These are phyloP conservation scores for Fusarium lateritium DNA, from an alignment of 2,329 filamentous ascomycete species.

Conservation along the genomic window DNA sequence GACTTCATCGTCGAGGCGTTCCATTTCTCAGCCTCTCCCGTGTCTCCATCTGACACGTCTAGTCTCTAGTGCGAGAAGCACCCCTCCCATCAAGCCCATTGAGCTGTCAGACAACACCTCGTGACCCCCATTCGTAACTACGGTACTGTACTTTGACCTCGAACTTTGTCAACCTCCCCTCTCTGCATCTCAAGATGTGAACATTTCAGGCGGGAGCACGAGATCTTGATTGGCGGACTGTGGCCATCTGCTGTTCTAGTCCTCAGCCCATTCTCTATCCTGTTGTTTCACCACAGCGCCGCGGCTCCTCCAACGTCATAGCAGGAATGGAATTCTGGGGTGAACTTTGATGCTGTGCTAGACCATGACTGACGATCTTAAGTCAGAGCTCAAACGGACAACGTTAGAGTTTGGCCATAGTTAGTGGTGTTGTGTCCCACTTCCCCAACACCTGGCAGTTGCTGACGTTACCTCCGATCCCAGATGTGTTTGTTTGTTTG, in stretches of 20 bases:
- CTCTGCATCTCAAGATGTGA: background rate
- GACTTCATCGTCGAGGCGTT: slow-evolving; percentile 31
- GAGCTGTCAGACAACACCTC: slow-evolving; percentile 24
- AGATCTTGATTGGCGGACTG: slow-evolving; percentile 18
- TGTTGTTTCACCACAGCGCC: slow-evolving; percentile 8
- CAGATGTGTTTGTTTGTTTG: background rate
- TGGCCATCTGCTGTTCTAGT: slow-evolving; percentile 2
- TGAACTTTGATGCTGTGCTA: background rate
- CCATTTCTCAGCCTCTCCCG: slow-evolving; percentile 34
- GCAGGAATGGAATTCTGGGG: slow-evolving; percentile 3
- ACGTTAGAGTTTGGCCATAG: slow-evolving; percentile 23
- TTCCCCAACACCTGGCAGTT: slow-evolving; percentile 14
- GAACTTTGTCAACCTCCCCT: slow-evolving; percentile 21
- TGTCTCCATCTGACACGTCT: slow-evolving; percentile 36
- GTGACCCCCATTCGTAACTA: slow-evolving; percentile 30
- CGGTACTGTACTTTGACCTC: background rate
- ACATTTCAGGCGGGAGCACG: slow-evolving; percentile 2
- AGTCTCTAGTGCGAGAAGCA: slow-evolving; percentile 6
- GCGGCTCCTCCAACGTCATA: slow-evolving; percentile 14
- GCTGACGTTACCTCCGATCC: slow-evolving; percentile 6
- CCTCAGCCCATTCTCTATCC: slow-evolving; percentile 7
- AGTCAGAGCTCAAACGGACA: background rate
- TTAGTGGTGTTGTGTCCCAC: slow-evolving; percentile 22
- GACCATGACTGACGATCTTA: slow-evolving; percentile 2
- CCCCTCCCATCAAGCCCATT: slow-evolving; percentile 21